Evolutionary conservation across 257 asterid genomes (phyloP), one percentile per base, ranked within the genome.

Genomic region (Oldenlandia corymbosa): DNA sequence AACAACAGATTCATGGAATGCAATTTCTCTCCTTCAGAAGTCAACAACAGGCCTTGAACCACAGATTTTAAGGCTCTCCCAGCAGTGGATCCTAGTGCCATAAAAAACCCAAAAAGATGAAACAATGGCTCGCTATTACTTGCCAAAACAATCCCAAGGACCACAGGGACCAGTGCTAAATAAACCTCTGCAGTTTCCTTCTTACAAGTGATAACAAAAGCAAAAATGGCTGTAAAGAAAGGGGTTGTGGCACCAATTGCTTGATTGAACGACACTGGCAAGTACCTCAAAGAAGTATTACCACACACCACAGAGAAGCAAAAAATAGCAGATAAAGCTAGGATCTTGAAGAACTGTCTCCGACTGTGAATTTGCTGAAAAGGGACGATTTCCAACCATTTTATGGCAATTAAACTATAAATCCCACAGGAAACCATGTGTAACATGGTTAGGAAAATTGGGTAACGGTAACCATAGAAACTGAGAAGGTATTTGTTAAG

Each of bases 191-290:
- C 91, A 3, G 97, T 74, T 59, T 93, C 99, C 65, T 81, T 90
- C 71, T 84, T 84, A 57, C 85, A 90, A 2, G 90, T 90, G 37
- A 93, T 85, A 9, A 87, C 70, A 58, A 89, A 92, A 1, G 97
- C 96, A 65, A 92, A 92, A 47, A 92, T 84, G 11, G 99, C 97
- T 0, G 99, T 92, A 64, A 92, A 92, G 58, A 92, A 92, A 0
- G 97, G 97, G 11, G 99, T 92, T 17, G 97, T 89, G 0, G 97
- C 97, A 23, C 99, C 99, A 37, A 87, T 87, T 4, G 96, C 99
- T 45, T 92, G 97, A 54, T 92, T 92, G 62, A 92, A 92, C 12
- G 99, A 92, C 0, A 92, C 94, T 6, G 97, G 99, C 48, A 92
- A 76, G 76, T 89, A 92, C 55, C 99, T 70, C 58, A 92, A 67